A percentile compares a stretch with the other conserved stretches of the same genome.
Conservation (phyloP, 2,329 filamentous ascomycete genomes). For the Hirsutella rhossiliensis region DNA sequence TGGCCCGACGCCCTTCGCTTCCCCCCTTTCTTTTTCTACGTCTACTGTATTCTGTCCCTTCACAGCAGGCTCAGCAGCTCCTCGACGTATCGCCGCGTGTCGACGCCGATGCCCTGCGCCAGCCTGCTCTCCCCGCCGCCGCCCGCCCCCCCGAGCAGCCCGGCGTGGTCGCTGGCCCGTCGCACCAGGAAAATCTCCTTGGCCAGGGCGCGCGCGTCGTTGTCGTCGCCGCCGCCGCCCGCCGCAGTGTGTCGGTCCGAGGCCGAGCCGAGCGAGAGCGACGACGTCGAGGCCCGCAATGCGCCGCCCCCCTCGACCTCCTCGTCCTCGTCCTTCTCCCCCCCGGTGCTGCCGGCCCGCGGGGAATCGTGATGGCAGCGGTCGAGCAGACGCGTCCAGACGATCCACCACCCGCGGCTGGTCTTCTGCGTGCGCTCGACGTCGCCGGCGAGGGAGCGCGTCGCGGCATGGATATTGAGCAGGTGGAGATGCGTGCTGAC, state of each 20-base stretch:
- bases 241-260: neutral
- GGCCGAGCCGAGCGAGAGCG: slow-evolving; percentile 6
- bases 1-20: too few relatives aligned
- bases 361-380: slow-evolving; percentile 10
- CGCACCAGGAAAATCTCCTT: slow-evolving; percentile 54
- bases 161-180: slow-evolving; percentile 43
- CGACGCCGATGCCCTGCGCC: slow-evolving; percentile 63
- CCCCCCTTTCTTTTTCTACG: too few relatives aligned
- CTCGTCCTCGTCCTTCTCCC: neutral
- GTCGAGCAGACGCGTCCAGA: slow-evolving; percentile 48
- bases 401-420: slow-evolving; percentile 56
- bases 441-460: slow-evolving; percentile 29
- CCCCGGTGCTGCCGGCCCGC: neutral
- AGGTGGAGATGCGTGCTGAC: slow-evolving; percentile 54
- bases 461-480: slow-evolving; percentile 39
- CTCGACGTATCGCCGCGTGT: slow-evolving; percentile 66
- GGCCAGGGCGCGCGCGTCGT: slow-evolving; percentile 12
- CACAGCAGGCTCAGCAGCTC: slow-evolving; percentile 49
- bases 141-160: slow-evolving; percentile 30
- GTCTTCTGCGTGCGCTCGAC: slow-evolving; percentile 55
- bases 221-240: slow-evolving; percentile 2
- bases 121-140: slow-evolving; percentile 46
- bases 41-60: neutral
- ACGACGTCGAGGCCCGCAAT: slow-evolving; percentile 6
- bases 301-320: too few relatives aligned